Conservation (phyloP, 2,329 filamentous ascomycete species). For the Fusarium verticillioides region DNA sequence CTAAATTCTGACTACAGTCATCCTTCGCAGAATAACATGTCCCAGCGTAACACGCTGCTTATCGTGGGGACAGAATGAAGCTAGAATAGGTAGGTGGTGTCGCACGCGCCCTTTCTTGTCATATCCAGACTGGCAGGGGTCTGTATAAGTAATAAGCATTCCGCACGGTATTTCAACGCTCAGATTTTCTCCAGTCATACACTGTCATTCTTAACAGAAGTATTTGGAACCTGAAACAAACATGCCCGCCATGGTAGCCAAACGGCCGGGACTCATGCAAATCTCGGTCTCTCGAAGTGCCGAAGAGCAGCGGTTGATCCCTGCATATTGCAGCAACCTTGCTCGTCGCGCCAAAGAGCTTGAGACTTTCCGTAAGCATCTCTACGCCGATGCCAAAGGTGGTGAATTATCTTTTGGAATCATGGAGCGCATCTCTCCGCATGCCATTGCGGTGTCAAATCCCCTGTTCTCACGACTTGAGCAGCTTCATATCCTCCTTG, state of each 20-base stretch:
- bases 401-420: constrained; percentile 1
- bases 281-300: constrained; percentile 26
- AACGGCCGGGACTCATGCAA: constrained; percentile 16
- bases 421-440: constrained; percentile 13
- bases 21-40: background rate
- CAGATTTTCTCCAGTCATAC: rapidly evolving
- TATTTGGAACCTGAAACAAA: too few species aligned
- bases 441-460: constrained; percentile 5
- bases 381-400: constrained; percentile 1
- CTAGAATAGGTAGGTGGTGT: background rate
- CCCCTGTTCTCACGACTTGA: background rate
- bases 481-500: constrained; percentile 9
- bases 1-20: constrained; percentile 5
- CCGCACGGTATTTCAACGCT: too few species aligned
- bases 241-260: constrained; percentile 16
- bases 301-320: constrained; percentile 19
- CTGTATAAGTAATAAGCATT: background rate
- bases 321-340: constrained; percentile 21
- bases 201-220: rapidly evolving
- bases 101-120: background rate
- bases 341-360: constrained; percentile 18
- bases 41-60: background rate
- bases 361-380: constrained; percentile 3
- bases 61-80: background rate
- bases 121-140: background rate